Evolutionary conservation across 306 rosid species (phyloP).

Genomic region (Acacia crassicarpa): DNA sequence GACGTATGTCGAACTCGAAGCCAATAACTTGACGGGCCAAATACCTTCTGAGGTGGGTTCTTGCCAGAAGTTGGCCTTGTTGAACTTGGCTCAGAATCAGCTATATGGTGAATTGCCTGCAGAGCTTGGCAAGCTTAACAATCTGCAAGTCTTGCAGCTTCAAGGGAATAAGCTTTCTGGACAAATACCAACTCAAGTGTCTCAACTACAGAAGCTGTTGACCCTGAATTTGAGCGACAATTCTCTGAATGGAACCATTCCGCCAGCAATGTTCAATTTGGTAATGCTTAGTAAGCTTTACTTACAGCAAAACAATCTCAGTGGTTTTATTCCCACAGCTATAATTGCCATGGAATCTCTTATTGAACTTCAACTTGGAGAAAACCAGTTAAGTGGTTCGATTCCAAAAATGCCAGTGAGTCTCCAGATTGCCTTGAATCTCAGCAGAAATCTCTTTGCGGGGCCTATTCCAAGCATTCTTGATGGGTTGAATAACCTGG

Average conservation of each 20-base stretch:
- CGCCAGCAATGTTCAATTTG: constrained; percentile 42
- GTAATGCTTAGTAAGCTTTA: constrained; percentile 35
- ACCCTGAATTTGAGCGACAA: constrained; percentile 66
- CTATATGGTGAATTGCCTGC: constrained; percentile 55
- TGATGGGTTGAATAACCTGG: constrained; percentile 26
- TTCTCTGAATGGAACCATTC: constrained; percentile 67
- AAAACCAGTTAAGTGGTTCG: constrained; percentile 50
- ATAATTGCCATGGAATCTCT: constrained; percentile 31
- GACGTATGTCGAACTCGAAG: constrained; percentile 70
- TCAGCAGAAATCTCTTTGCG: constrained; percentile 62
- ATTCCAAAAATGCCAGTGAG: constrained; percentile 62
- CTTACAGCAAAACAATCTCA: constrained; percentile 58
- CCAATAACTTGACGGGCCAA: constrained; percentile 44
- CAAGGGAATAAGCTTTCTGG: constrained; percentile 58
- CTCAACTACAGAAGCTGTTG: constrained; percentile 32
- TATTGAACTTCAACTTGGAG: constrained; percentile 73
- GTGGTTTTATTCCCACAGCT: constrained; percentile 52
- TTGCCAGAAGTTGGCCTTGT: constrained; percentile 46
- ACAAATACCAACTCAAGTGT: constrained; percentile 50
- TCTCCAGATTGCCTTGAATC: constrained; percentile 71
- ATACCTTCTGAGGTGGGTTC: constrained; percentile 54
- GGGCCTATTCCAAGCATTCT: constrained; percentile 55
- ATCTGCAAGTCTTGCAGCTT: constrained; percentile 65
- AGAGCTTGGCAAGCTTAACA: constrained; percentile 47
- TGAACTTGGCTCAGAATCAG: constrained; percentile 62